Percentiles rank a stretch among this genome's conserved stretches.
These are phyloP conservation scores for Arthrobotrys sinensis DNA, from an alignment of 2,329 filamentous ascomycete genomes.

Conservation along the genomic window DNA sequence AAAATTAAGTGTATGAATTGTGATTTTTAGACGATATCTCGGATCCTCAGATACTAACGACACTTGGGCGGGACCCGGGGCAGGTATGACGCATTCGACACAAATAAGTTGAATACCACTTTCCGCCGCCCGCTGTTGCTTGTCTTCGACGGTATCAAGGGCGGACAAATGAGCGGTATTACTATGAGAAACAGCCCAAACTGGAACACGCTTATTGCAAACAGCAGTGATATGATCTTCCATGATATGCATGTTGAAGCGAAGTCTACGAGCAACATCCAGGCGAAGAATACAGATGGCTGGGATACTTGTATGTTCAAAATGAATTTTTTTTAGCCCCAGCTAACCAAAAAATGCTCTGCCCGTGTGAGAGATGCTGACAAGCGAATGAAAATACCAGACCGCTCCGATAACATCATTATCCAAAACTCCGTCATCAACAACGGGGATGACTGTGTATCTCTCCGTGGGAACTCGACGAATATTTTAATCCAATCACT, in stretches of 20 bases:
- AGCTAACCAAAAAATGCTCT: no score
- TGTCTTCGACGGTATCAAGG: constrained; percentile 73
- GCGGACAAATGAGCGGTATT: constrained; percentile 74
- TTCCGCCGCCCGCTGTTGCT: constrained; percentile 75
- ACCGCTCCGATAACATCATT: no score
- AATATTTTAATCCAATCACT: constrained; percentile 78
- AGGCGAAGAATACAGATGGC: no score
- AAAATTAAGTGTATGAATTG: constrained; percentile 75
- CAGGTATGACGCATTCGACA: constrained; percentile 72
- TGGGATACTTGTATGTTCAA: no score
- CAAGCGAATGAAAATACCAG: no score
- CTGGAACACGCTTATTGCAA: constrained; percentile 71
- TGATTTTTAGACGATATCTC: constrained; percentile 63
- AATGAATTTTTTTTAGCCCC: no score
- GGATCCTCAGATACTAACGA: no score
- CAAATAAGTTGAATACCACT: constrained; percentile 72
- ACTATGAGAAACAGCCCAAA: constrained; percentile 75
- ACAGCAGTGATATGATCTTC: no score
- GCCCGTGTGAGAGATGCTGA: no score
- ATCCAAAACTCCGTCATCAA: no score
- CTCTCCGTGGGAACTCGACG: constrained; percentile 74
- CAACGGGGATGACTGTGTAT: constrained; percentile 66
- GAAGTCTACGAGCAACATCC: no score
- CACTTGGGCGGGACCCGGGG: constrained; percentile 64
- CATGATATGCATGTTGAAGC: no score